These are phyloP conservation scores for Dioscorea dumetorum DNA, from an alignment of 106 monocot species.

Conservation along the genomic window DNA sequence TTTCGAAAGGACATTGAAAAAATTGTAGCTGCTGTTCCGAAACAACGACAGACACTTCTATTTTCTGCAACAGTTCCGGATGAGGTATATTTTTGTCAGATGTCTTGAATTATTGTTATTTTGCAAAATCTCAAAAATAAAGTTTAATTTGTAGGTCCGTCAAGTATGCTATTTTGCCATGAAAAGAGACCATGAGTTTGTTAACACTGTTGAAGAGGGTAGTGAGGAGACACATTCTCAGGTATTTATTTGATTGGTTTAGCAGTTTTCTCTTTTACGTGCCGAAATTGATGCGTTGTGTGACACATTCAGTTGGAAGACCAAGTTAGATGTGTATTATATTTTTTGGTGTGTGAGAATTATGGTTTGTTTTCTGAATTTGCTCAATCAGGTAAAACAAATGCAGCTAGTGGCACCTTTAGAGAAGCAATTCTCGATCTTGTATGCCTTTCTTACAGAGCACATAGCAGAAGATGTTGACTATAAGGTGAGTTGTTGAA, in stretches of 20 bases:
- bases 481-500: constrained; percentile 44
- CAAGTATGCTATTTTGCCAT: constrained; percentile 73
- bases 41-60: constrained; percentile 74
- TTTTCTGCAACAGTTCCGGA: constrained; percentile 87
- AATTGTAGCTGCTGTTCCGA: constrained; percentile 70
- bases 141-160: constrained; percentile 38
- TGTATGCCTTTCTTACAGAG: constrained; percentile 50
- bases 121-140: background rate
- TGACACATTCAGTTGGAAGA: too few relatives aligned
- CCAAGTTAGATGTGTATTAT: too few relatives aligned
- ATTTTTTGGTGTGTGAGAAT: too few relatives aligned
- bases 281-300: background rate
- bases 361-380: background rate
- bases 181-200: constrained; percentile 81
- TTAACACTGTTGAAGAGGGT: constrained; percentile 72
- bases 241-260: constrained; percentile 15
- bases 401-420: constrained; percentile 65
- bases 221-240: constrained; percentile 73
- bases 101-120: background rate
- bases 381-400: constrained; percentile 51
- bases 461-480: constrained; percentile 71
- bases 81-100: constrained; percentile 25
- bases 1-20: constrained; percentile 77
- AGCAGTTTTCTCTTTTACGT: background rate
- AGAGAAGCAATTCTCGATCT: constrained; percentile 57